Evolutionary conservation across 78 protist genomes (phyloP), one percentile per base, ranked within the genome.

Genomic region (Goniomonas avonlea): DNA sequence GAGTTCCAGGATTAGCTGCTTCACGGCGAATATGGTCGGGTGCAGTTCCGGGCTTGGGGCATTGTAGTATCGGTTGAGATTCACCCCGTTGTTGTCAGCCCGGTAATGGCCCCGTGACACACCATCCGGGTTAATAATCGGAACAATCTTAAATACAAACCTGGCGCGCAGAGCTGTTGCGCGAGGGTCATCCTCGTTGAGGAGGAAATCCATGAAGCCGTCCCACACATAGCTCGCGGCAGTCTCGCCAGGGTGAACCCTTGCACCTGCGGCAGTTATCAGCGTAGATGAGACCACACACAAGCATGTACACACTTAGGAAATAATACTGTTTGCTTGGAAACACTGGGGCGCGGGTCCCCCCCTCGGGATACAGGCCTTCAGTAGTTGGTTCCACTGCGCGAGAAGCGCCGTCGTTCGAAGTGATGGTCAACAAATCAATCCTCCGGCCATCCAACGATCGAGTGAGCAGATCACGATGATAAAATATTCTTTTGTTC

Each of bases 241-340:
- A 5, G 71, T 21, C 43, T 84, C 88, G 43, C 88, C 88, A 0
- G 88, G 88, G 41, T 84, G 88, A 18, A 84, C 88, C 2, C 71
- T 17, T 18, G 71, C 71, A 11, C n/a, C n/a, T n/a, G n/a, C n/a
- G n/a, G n/a, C n/a, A n/a, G n/a, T n/a, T n/a, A n/a, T n/a, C n/a
- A n/a, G n/a, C n/a, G n/a, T n/a, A n/a, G n/a, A n/a, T n/a, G n/a
- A n/a, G n/a, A n/a, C n/a, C n/a, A n/a, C n/a, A n/a, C n/a, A n/a
- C n/a, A n/a, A n/a, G n/a, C n/a, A n/a, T n/a, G n/a, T n/a, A n/a
- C n/a, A n/a, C n/a, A n/a, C 47, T 37, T 1, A 63, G 45, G 4
- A 63, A 32, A 27, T 21, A 63, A 27, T 63, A 63, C 1, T 17
- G 32, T 27, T 65, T 59, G 34, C 8, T 59, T 2, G 13, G 58